Conservation (phyloP, 2,329 filamentous ascomycete genomes). For the Fusarium domesticum region DNA sequence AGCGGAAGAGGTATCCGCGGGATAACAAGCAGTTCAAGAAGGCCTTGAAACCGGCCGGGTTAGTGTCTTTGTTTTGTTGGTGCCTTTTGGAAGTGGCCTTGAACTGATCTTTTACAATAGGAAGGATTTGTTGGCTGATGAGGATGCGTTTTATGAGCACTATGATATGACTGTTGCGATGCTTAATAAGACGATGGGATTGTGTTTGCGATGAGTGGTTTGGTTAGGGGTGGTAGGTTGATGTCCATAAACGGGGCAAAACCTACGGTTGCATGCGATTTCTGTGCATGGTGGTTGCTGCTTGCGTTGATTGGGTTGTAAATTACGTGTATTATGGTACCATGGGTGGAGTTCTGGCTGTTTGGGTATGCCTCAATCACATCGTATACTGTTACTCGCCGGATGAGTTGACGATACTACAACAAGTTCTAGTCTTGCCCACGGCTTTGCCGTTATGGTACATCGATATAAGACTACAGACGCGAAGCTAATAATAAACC, state of each 20-base stretch:
- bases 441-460: background rate
- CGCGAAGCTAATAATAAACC: background rate
- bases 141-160: slow-evolving; percentile 48
- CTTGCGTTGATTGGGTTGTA: too few species aligned
- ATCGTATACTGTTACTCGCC: too few species aligned
- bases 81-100: background rate
- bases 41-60: slow-evolving; percentile 10
- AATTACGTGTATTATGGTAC: too few species aligned
- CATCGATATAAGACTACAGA: slow-evolving; percentile 2
- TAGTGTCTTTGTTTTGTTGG: background rate
- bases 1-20: slow-evolving; percentile 12
- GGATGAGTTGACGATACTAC: too few species aligned
- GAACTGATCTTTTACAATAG: background rate
- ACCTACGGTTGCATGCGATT: background rate
- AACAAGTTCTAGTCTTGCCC: too few species aligned
- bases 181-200: slow-evolving; percentile 70
- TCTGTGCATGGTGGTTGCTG: too few species aligned
- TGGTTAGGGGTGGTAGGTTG: background rate
- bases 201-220: slow-evolving; percentile 51
- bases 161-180: slow-evolving; percentile 69
- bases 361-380: too few species aligned
- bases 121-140: slow-evolving; percentile 8
- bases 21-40: background rate
- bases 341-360: too few species aligned
- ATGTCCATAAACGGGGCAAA: background rate